A percentile compares a stretch with the other conserved stretches of the same genome.
phyloP scores from a whole-genome alignment of 2,329 filamentous ascomycete genomes.

The Pestalotiopsis sp. region DNA sequence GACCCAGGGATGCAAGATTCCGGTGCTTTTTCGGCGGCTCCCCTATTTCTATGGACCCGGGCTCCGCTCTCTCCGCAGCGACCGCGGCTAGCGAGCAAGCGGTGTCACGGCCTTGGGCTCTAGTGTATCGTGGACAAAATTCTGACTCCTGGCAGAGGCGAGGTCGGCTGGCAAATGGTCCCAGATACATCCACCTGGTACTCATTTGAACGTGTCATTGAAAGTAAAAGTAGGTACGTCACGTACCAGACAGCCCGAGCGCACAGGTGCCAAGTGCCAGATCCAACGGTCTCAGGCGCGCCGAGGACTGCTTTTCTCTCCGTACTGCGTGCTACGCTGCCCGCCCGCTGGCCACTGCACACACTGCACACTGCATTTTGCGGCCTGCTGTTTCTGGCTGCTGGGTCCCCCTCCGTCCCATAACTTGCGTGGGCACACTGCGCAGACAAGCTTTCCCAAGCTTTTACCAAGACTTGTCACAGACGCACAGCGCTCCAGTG shows the following conservation, averaged over 20 bases:
- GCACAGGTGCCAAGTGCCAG: neutral
- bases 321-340: neutral
- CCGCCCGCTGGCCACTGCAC: neutral
- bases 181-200: neutral
- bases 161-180: neutral
- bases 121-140: neutral
- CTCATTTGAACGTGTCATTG: neutral
- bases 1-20: neutral
- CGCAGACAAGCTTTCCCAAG: neutral
- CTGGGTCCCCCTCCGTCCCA: neutral
- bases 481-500: neutral
- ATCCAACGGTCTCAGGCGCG: neutral
- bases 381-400: neutral
- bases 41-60: neutral
- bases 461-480: neutral
- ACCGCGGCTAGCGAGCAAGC: slow-evolving; percentile 6
- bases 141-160: neutral
- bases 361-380: neutral
- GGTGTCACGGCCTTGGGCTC: neutral
- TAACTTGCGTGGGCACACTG: neutral
- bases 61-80: slow-evolving; percentile 2
- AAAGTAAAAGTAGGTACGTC: neutral
- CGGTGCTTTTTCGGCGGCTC: slow-evolving; percentile 8
- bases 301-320: neutral
- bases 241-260: neutral